A percentile compares a stretch with the other conserved stretches of the same genome.
Evolutionary conservation across 2,329 filamentous ascomycete species (phyloP).

Genomic region (Botrytis elliptica): DNA sequence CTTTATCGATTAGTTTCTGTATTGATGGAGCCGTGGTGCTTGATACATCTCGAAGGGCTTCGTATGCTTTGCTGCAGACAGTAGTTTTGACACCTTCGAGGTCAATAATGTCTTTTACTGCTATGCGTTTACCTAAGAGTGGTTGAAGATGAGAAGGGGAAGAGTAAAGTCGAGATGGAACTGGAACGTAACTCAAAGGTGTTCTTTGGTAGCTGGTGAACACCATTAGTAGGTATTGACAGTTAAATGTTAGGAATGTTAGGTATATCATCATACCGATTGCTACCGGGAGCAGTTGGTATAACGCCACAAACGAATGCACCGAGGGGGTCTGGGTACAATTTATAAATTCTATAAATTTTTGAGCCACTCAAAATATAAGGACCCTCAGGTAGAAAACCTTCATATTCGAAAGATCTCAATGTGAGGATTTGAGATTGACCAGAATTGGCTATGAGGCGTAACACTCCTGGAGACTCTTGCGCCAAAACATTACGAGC

Average conservation of each 20-base stretch:
- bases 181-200: not conserved
- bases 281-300: not conserved
- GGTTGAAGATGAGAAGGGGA: slow-evolving; percentile 37
- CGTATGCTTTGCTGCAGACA: slow-evolving; percentile 57
- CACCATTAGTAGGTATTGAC: not conserved
- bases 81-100: slow-evolving; percentile 55
- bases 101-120: slow-evolving; percentile 62
- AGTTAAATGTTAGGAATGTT: not conserved
- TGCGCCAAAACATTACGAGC: not conserved
- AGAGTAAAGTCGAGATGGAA: slow-evolving; percentile 13
- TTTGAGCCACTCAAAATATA: not conserved
- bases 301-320: slow-evolving; percentile 17
- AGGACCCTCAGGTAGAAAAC: not conserved
- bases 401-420: not conserved
- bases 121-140: slow-evolving; percentile 58
- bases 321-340: slow-evolving; percentile 2
- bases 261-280: not conserved
- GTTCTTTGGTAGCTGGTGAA: not conserved
- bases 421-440: not conserved
- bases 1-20: slow-evolving; percentile 55
- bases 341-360: slow-evolving; percentile 1
- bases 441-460: not conserved
- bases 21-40: slow-evolving; percentile 50
- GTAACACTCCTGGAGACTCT: not conserved
- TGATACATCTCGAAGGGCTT: slow-evolving; percentile 48